Conservation (phyloP, 2,329 filamentous ascomycete species). For the Aspergillus sp. region DNA sequence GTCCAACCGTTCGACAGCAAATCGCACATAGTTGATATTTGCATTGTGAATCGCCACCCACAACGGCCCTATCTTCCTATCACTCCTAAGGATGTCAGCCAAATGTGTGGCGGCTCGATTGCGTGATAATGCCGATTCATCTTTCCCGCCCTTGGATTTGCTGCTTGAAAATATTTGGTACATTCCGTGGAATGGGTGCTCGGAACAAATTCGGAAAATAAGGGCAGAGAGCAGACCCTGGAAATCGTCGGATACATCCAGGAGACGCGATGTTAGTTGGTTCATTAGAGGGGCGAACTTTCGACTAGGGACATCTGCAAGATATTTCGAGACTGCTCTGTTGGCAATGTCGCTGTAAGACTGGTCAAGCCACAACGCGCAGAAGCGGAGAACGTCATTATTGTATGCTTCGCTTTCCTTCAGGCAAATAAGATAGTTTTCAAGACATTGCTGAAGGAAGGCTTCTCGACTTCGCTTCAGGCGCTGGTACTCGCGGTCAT, state of each 20-base stretch:
- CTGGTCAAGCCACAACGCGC: constrained; percentile 89
- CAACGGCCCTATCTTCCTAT: constrained; percentile 54
- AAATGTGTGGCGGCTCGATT: constrained; percentile 71
- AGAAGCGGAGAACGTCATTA: constrained; percentile 86
- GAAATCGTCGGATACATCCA: constrained; percentile 69
- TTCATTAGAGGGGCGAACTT: constrained; percentile 96
- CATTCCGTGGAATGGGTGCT: constrained; percentile 96
- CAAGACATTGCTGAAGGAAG: constrained; percentile 83
- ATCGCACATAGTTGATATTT: constrained; percentile 62
- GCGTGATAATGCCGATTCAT: constrained; percentile 72
- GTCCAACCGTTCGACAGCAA: constrained; percentile 50
- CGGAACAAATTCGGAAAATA: constrained; percentile 79
- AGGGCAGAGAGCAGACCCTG: constrained; percentile 73
- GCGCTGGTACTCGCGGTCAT: constrained; percentile 80
- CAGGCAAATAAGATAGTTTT: constrained; percentile 88
- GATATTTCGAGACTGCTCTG: constrained; percentile 67
- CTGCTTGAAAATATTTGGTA: constrained; percentile 90
- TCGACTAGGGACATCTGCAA: constrained; percentile 75
- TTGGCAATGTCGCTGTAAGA: constrained; percentile 76
- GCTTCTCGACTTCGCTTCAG: constrained; percentile 74
- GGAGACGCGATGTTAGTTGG: constrained; percentile 88
- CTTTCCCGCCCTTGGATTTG: constrained; percentile 66
- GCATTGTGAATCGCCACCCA: constrained; percentile 74
- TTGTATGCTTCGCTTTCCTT: constrained; percentile 84
- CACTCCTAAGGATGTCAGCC: constrained; percentile 58